Conservation (phyloP, 345 rosid species). For the Theobroma cacao region DNA sequence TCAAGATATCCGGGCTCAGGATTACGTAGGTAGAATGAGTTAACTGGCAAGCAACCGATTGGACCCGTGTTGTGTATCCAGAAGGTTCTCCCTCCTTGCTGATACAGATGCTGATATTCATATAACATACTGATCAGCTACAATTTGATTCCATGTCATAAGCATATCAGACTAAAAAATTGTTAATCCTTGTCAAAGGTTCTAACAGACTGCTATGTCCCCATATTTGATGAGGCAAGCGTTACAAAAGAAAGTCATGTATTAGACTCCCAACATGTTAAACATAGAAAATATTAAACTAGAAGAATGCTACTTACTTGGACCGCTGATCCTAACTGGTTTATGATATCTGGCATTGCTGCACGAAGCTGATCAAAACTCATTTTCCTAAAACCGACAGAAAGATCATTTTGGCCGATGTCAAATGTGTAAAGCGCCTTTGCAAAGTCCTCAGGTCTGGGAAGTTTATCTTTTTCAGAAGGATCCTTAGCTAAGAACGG, state of each 20-base stretch:
- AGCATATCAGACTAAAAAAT: neutral
- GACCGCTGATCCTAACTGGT: constrained; percentile 81
- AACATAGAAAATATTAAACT: neutral
- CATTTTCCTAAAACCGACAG: constrained; percentile 74
- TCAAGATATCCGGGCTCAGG: constrained; percentile 78
- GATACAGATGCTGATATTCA: constrained; percentile 37
- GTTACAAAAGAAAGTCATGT: neutral
- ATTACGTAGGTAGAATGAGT: constrained; percentile 60
- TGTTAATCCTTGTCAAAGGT: neutral
- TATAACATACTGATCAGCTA: neutral
- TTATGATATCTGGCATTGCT: constrained; percentile 61
- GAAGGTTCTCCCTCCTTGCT: constrained; percentile 52
- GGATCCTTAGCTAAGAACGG: constrained; percentile 39
- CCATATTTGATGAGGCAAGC: neutral
- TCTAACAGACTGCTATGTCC: neutral
- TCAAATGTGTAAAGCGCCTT: constrained; percentile 89
- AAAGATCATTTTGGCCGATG: constrained; percentile 94
- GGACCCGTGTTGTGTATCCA: constrained; percentile 93
- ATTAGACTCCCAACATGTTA: neutral
- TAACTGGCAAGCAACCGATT: constrained; percentile 79
- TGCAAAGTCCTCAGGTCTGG: constrained; percentile 67
- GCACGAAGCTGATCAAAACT: constrained; percentile 67
- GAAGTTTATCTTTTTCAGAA: constrained; percentile 59
- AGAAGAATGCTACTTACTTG: constrained; percentile 43
- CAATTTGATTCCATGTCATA: neutral